Percentiles rank a stretch among this genome's conserved stretches.
Evolutionary conservation across 2,329 filamentous ascomycete genomes (phyloP).

Genomic region (Alternaria sp.): DNA sequence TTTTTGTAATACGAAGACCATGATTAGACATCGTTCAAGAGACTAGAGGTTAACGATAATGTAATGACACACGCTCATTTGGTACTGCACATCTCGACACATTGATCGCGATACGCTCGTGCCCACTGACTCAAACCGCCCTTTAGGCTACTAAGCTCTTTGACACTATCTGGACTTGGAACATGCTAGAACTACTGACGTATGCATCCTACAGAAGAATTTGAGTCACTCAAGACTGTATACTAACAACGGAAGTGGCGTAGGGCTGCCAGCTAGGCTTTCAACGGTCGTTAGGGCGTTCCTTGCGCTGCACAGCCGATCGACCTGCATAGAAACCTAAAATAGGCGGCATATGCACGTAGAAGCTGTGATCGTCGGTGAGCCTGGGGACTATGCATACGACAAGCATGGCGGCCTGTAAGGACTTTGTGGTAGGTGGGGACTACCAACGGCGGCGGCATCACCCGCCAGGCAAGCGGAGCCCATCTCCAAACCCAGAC

Average conservation of each 20-base stretch:
- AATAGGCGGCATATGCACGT: conserved; percentile 3
- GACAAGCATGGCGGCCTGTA: conserved; percentile 1
- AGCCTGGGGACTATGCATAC: neutral
- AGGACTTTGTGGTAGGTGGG: conserved; percentile 7
- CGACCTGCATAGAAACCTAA: neutral
- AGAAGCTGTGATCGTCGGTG: neutral
- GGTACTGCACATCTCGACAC: neutral
- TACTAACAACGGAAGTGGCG: conserved; percentile 5
- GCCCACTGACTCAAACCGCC: neutral
- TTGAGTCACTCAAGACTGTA: neutral
- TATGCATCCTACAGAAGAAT: neutral
- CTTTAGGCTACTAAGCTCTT: neutral
- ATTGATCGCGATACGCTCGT: neutral
- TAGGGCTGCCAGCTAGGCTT: conserved; percentile 4
- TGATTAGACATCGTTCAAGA: neutral
- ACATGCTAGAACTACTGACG: neutral
- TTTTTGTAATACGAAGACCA: conserved; percentile 5
- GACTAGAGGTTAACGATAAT: conserved; percentile 1
- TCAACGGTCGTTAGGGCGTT: conserved; percentile 9
- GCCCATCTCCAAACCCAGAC: neutral
- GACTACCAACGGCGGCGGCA: conserved; percentile 2
- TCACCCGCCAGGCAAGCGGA: conserved; percentile 2
- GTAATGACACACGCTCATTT: neutral
- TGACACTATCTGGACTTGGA: conserved; percentile 1
- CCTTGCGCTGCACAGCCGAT: conserved; percentile 10